A percentile compares a stretch with the other conserved stretches of the same genome.
phyloP scores from a whole-genome alignment of 495 filamentous ascomycete species.

The Xylaria intraflava region DNA sequence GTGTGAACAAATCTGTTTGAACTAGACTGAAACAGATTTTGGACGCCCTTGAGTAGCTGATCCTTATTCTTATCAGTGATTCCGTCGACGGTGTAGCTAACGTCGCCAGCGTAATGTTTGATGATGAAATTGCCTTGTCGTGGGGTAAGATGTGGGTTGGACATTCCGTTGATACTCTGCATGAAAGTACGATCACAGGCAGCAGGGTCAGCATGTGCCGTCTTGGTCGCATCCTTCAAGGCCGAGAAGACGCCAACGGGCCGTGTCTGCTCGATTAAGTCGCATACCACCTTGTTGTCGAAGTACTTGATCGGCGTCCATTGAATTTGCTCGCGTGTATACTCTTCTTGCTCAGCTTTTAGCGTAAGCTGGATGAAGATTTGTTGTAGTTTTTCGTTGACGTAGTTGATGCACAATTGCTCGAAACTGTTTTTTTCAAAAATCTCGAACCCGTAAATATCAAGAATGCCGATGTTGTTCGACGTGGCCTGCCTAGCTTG shows the following conservation, averaged over 20 bases:
- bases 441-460: slow-evolving; percentile 99
- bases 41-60: slow-evolving; percentile 86
- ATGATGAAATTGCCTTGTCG: slow-evolving; percentile 95
- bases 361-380: slow-evolving; percentile 98
- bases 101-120: slow-evolving; percentile 98
- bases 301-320: slow-evolving; percentile 99
- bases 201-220: slow-evolving; percentile 87
- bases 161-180: slow-evolving; percentile 80
- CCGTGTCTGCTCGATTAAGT: slow-evolving; percentile 86
- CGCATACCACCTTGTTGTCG: slow-evolving; percentile 98
- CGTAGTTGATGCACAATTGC: slow-evolving; percentile 99
- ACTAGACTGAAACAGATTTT: slow-evolving; percentile 80
- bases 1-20: slow-evolving; percentile 77
- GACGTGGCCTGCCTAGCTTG: slow-evolving; percentile 66
- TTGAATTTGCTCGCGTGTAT: slow-evolving; percentile 89
- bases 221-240: slow-evolving; percentile 95
- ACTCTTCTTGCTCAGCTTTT: slow-evolving; percentile 97
- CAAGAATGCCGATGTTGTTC: slow-evolving; percentile 92
- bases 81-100: slow-evolving; percentile 87
- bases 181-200: slow-evolving; percentile 96
- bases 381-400: slow-evolving; percentile 99
- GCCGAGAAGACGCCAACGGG: slow-evolving; percentile 94
- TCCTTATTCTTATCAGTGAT: slow-evolving; percentile 99
- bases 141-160: slow-evolving; percentile 84
- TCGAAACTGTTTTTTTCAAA: slow-evolving; percentile 99